A percentile compares a stretch with the other conserved stretches of the same genome.
Evolutionary conservation across 805 yeast genomes (phyloP).

Genomic region (Cyberlindnera nakhonratchasimensis): DNA sequence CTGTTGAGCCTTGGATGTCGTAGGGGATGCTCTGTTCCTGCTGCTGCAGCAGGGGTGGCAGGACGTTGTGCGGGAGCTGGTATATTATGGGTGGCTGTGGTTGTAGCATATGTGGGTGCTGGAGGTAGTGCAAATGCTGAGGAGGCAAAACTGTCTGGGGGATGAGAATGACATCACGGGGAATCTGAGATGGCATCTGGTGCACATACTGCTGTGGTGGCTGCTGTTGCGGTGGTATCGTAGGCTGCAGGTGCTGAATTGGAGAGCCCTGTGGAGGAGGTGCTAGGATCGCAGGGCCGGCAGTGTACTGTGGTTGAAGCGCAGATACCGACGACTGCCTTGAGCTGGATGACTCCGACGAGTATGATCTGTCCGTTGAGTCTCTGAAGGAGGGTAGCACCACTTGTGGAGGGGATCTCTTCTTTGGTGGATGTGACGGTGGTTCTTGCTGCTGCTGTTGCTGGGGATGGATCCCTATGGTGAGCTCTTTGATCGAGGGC

Average conservation of each 20-base stretch:
- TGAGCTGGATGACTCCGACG: conserved; percentile 8
- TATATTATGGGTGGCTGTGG: background rate
- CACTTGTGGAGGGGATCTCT: background rate
- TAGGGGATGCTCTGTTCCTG: background rate
- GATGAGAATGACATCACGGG: conserved; percentile 1
- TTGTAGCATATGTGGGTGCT: conserved; percentile 1
- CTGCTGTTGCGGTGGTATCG: conserved; percentile 4
- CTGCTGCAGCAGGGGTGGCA: background rate
- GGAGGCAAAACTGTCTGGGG: background rate
- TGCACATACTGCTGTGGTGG: conserved; percentile 2
- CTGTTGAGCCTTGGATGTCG: background rate
- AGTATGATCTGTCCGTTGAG: conserved; percentile 6
- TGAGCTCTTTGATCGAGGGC: conserved; percentile 22
- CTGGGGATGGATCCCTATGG: conserved; percentile 11
- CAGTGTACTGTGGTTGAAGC: background rate
- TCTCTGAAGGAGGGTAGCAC: conserved; percentile 3
- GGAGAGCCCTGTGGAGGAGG: conserved; percentile 1
- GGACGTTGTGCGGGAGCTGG: too few species aligned
- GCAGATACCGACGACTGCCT: conserved; percentile 6
- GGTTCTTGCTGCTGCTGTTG: background rate
- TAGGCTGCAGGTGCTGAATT: background rate
- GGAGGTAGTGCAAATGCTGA: background rate
- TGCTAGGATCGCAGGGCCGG: background rate
- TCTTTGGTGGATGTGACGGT: background rate
- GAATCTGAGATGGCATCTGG: background rate